Conservation (phyloP, 1,284 basidiomycete species). For the Irpex sp. region DNA sequence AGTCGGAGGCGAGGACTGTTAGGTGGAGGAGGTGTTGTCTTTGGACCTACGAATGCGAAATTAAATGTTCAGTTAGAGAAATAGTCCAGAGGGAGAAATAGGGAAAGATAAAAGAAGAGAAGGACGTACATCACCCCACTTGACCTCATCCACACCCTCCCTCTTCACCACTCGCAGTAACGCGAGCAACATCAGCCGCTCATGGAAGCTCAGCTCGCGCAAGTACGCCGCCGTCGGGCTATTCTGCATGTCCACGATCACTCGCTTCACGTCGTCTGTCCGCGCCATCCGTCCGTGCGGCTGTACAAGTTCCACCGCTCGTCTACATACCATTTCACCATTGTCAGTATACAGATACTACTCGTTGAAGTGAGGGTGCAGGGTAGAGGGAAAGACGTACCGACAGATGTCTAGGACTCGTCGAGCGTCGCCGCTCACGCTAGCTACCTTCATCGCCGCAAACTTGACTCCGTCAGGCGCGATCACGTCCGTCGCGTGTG, state of each 20-base stretch:
- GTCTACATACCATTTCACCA: conserved; percentile 34
- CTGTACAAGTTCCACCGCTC: conserved; percentile 79
- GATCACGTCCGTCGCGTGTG: conserved; percentile 58
- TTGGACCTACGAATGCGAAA: too few species aligned
- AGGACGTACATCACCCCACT: conserved; percentile 77
- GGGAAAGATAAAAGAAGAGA: too few species aligned
- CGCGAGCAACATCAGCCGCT: conserved; percentile 85
- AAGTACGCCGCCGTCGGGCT: conserved; percentile 85
- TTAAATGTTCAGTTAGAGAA: too few species aligned
- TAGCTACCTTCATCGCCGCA: conserved; percentile 87
- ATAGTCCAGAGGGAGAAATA: too few species aligned
- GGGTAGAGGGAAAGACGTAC: conserved; percentile 29
- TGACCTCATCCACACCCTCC: conserved; percentile 84
- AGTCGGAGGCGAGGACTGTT: conserved; percentile 46
- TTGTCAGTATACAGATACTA: too few species aligned
- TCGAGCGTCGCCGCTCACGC: conserved; percentile 92
- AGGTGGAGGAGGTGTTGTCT: conserved; percentile 64
- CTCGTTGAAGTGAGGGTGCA: too few species aligned
- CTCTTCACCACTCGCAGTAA: conserved; percentile 79
- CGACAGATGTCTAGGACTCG: conserved; percentile 92
- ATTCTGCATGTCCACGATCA: conserved; percentile 88
- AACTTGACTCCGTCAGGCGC: conserved; percentile 80
- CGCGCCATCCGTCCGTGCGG: conserved; percentile 50
- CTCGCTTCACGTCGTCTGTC: conserved; percentile 72
- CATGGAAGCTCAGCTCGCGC: conserved; percentile 76